Evolutionary conservation across 805 yeast genomes (phyloP), one percentile per base, ranked within the genome.

Genomic region (Hanseniaspora nectarophila): DNA sequence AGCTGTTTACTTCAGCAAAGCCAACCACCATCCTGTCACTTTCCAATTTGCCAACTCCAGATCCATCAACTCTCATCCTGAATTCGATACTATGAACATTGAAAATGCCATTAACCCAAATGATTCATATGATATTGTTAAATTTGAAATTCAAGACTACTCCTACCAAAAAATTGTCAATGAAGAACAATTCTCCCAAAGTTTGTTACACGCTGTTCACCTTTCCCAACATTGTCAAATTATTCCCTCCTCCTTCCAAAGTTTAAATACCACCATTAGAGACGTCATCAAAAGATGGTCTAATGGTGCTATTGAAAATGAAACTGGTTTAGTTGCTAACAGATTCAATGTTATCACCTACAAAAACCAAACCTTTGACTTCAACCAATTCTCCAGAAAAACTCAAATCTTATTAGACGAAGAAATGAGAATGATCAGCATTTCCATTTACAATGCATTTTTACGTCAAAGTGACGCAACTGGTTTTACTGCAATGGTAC

Each of bases 401-500:
- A 10, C 18, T 5, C 18, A 39, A 12, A 13, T 7, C 2, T 26
- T 23, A n/a, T 10, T 47, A 6, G 39, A 28, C 15, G n/a, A 40
- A 16, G n/a, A 47, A 15, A 39, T 39, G 38, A 40, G 16, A 47
- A 47, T 47, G 45, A 47, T 26, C 16, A 39, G 40, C 13, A 16
- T 40, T 4, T 37, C 42, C 26, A 26, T 47, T 7, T 47, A 47
- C 21, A 40, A 47, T n/a, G 40, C 51, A 23, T 31, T 29, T 24
- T 18, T 20, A 9, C 42, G 42, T 38, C 39, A 39, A 16, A 39
- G 24, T 24, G 33, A 47, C 16, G 45, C 35, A 6, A 35, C 31
- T 32, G 34, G 39, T 9, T 47, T 47, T 20, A 24, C 43, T 28
- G 34, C 16, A 13, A 28, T 39, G 32, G 15, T 47, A 23, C 31